Evolutionary conservation across 352 stramenopile genomes (phyloP).

Genomic region (Phytophthora hybrid): DNA sequence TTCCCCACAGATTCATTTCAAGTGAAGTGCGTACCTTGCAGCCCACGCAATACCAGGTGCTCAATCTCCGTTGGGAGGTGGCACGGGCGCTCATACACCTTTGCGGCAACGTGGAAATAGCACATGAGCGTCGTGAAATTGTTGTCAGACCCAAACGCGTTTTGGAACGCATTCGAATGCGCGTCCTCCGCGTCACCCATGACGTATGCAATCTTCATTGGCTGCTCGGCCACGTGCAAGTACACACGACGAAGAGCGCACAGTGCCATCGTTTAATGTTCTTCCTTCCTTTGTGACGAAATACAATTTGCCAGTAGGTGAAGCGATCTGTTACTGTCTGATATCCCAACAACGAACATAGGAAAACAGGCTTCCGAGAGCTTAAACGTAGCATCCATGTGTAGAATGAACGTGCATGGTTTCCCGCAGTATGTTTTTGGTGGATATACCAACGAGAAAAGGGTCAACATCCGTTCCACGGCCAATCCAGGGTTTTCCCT

Average conservation of each 20-base stretch:
- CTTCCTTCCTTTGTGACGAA: not conserved
- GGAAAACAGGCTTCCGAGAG: slow-evolving; percentile 23
- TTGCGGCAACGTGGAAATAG: slow-evolving; percentile 36
- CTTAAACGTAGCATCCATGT: slow-evolving; percentile 17
- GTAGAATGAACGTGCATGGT: not conserved
- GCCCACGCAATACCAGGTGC: slow-evolving; percentile 7
- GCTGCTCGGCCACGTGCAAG: not conserved
- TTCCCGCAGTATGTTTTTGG: not conserved
- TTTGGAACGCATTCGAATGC: not conserved
- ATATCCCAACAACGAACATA: slow-evolving; percentile 31
- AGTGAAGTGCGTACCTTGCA: slow-evolving; percentile 34
- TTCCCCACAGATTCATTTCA: too few relatives aligned
- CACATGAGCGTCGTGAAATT: slow-evolving; percentile 33
- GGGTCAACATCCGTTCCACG: slow-evolving; percentile 6
- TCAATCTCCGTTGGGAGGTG: not conserved
- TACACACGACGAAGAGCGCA: not conserved
- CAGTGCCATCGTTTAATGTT: not conserved
- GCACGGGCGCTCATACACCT: slow-evolving; percentile 28
- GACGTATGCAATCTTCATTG: not conserved
- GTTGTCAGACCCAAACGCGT: not conserved
- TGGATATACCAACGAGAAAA: slow-evolving; percentile 18
- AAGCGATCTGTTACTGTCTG: slow-evolving; percentile 22
- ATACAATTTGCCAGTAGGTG: slow-evolving; percentile 24
- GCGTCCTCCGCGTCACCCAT: slow-evolving; percentile 7
- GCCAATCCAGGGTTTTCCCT: not conserved